A percentile compares a stretch with the other conserved stretches of the same genome.
Evolutionary conservation across 2,329 filamentous ascomycete species (phyloP).

Genomic region (Metarhizium guizhouense): DNA sequence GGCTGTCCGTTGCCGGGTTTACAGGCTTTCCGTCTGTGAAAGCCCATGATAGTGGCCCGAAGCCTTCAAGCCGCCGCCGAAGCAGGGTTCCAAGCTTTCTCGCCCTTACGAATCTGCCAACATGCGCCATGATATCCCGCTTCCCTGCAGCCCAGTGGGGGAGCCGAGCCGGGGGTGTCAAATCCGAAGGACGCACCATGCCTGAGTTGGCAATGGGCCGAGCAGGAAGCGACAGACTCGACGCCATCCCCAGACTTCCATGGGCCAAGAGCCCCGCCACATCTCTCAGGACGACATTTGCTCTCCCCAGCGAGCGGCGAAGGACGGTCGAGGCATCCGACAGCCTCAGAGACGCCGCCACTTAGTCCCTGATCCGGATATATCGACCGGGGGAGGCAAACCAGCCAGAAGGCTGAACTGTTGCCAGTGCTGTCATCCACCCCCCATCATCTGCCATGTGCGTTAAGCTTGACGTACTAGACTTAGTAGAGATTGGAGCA

Average conservation of each 20-base stretch:
- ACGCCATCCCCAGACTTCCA: slow-evolving; percentile 8
- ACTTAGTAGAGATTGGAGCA: neutral
- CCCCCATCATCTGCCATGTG: too few relatives aligned
- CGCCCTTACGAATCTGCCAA: neutral
- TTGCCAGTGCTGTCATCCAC: too few relatives aligned
- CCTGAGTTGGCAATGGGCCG: slow-evolving; percentile 6
- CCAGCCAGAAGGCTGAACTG: neutral
- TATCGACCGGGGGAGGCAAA: neutral
- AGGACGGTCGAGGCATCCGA: neutral
- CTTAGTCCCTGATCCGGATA: neutral
- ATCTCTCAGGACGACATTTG: neutral
- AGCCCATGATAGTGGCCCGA: neutral
- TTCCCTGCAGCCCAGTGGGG: slow-evolving; percentile 3
- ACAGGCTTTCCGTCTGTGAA: neutral
- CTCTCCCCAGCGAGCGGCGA: neutral
- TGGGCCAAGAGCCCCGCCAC: slow-evolving; percentile 2
- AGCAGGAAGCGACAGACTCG: neutral
- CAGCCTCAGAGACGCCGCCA: neutral
- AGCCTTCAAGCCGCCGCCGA: neutral
- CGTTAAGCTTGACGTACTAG: too few relatives aligned
- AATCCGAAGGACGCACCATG: neutral
- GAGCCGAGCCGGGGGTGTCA: neutral
- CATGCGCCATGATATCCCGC: slow-evolving; percentile 1
- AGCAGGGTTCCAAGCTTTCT: neutral
- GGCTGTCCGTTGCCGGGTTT: neutral